phyloP scores from a whole-genome alignment of 164 flowering plant genomes.

The Magnolia kwangsiensis region DNA sequence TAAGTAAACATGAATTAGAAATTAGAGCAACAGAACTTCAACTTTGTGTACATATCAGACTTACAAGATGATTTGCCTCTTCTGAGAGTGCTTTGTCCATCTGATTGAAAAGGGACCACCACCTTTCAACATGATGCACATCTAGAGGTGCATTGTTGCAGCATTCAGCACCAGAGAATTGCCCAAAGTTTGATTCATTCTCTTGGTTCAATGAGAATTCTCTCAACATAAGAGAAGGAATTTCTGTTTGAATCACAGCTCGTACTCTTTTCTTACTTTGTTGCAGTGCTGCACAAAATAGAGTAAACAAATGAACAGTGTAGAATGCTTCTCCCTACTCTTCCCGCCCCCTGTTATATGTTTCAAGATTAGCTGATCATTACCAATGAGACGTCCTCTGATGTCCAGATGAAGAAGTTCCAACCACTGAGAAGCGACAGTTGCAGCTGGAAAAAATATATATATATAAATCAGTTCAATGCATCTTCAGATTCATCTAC shows the following conservation, averaged over 20 bases:
- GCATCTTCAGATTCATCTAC: background rate
- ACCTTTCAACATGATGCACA: constrained; percentile 49
- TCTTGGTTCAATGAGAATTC: constrained; percentile 56
- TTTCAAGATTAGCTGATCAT: background rate
- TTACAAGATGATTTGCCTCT: constrained; percentile 76
- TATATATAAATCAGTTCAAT: constrained; percentile 1
- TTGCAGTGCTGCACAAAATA: constrained; percentile 1
- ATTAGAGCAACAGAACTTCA: background rate
- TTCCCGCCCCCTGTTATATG: background rate
- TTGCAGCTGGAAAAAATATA: constrained; percentile 60
- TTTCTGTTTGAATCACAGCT: constrained; percentile 57
- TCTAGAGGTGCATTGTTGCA: constrained; percentile 30
- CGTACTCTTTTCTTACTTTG: constrained; percentile 11
- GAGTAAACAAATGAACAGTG: background rate
- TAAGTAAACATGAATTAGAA: background rate
- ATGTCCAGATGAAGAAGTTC: constrained; percentile 79
- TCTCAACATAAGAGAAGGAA: constrained; percentile 61
- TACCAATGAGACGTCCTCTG: constrained; percentile 88
- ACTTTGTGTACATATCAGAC: constrained; percentile 26
- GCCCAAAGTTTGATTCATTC: constrained; percentile 26
- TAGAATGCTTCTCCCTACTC: background rate
- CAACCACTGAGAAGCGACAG: constrained; percentile 94
- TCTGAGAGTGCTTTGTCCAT: constrained; percentile 75
- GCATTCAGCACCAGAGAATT: constrained; percentile 21
- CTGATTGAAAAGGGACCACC: constrained; percentile 66